phyloP scores from a whole-genome alignment of 495 filamentous ascomycete genomes.

The Rostrohypoxylon terebratum region DNA sequence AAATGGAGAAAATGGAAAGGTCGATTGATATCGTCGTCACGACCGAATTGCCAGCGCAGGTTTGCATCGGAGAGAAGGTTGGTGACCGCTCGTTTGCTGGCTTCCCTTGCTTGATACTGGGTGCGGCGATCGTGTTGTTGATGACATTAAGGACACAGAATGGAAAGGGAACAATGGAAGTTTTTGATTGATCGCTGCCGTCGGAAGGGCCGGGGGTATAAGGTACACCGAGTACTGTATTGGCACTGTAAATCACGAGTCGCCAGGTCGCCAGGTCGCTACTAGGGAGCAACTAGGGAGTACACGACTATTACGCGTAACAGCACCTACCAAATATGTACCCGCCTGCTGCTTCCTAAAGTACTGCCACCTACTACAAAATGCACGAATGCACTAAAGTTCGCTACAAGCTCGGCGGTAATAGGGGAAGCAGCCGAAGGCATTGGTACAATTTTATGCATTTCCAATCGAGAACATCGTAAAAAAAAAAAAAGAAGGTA shows the following conservation, averaged over 20 bases:
- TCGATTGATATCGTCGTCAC: conserved; percentile 25
- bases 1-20: conserved; percentile 28
- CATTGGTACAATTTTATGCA: conserved; percentile 42
- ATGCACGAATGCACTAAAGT: conserved; percentile 15
- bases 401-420: conserved; percentile 30
- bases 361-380: too few species aligned
- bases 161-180: conserved; percentile 51
- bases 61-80: conserved; percentile 30
- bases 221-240: conserved; percentile 41
- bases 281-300: conserved; percentile 1
- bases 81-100: conserved; percentile 28
- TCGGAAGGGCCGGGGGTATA: conserved; percentile 43
- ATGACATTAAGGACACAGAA: conserved; percentile 48
- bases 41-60: conserved; percentile 17
- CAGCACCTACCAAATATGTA: background rate
- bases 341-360: conserved; percentile 2
- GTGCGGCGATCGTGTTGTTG: conserved; percentile 48
- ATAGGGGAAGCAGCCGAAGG: conserved; percentile 38
- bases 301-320: conserved; percentile 12
- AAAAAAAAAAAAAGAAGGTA: conserved; percentile 2
- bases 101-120: conserved; percentile 36
- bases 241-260: conserved; percentile 27
- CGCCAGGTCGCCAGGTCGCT: too few species aligned
- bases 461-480: background rate
- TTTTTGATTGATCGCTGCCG: conserved; percentile 51